Conservation (phyloP, 495 filamentous ascomycete species). For the Endocarpon pusillum region DNA sequence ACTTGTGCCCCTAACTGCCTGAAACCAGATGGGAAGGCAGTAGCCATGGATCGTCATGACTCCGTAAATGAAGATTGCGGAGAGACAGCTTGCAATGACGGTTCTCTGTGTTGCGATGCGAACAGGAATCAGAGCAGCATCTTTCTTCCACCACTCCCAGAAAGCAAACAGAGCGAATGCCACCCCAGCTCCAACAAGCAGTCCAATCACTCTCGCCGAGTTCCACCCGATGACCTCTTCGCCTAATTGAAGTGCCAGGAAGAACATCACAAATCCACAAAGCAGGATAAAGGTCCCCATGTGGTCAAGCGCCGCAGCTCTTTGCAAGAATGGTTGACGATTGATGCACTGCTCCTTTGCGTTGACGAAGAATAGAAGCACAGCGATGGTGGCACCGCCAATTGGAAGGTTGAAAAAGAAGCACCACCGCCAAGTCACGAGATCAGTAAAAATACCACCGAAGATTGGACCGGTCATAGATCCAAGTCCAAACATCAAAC, state of each 20-base stretch:
- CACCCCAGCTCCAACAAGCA: constrained; percentile 17
- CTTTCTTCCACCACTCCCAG: constrained; percentile 23
- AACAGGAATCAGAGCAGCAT: constrained; percentile 48
- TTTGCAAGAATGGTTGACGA: not conserved
- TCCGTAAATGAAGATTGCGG: constrained; percentile 11
- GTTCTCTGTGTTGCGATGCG: constrained; percentile 44
- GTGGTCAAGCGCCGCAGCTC: constrained; percentile 8
- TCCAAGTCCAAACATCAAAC: constrained; percentile 17
- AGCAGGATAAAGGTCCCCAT: constrained; percentile 36
- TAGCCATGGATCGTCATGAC: constrained; percentile 13
- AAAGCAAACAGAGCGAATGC: constrained; percentile 9
- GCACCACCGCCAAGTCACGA: constrained; percentile 58
- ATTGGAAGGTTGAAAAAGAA: constrained; percentile 43
- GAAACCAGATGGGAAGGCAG: constrained; percentile 23
- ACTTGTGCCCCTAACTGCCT: constrained; percentile 15
- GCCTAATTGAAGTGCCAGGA: constrained; percentile 47
- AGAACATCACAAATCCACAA: constrained; percentile 31
- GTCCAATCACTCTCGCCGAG: constrained; percentile 19
- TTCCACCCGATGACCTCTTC: constrained; percentile 34
- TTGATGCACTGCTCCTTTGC: constrained; percentile 5
- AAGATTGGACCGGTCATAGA: constrained; percentile 16
- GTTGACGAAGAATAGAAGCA: constrained; percentile 27
- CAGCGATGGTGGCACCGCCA: constrained; percentile 23
- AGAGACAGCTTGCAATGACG: constrained; percentile 27
- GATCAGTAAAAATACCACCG: constrained; percentile 30